Base-by-base conservation (phyloP, 176 grass and related monocot species). In the Musa acuminata region DNA sequence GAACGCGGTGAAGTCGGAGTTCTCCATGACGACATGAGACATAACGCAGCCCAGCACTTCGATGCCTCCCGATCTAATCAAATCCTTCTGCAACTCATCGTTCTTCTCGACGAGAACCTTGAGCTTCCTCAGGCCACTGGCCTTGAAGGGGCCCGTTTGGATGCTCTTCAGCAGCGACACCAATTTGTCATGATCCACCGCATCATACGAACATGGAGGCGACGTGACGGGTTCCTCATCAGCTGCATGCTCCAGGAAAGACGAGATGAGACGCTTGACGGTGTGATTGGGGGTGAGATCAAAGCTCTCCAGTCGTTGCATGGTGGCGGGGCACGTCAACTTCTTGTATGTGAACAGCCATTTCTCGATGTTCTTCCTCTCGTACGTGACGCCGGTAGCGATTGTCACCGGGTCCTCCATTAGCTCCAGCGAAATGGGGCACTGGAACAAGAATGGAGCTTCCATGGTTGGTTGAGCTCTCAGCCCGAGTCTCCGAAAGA, bases 391-490 rank as follows among this genome's bases (percentile, higher is more conserved):
- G 49, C 92, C 92, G 64, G 92, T 96, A 75, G 85, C 84, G 25
- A 96, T 69, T 4, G 83, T 96, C 51, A 96, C 87, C 49, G 92
- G 92, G 55, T 96, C 92, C 69, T 85, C 85, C 89, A 96, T 96
- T 59, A 96, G 83, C 69, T 96, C 92, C 89, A 96, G 82, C 64
- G 92, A 92, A 73, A 96, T 96, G 52, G 92, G 92, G 82, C 92
- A 96, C 49, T 84, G 76, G 77, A 89, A 89, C 53, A 92, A 74
- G 57, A 79, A 55, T 7, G 89, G 87, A 74, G 84, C 64, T 8
- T 88, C 87, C 73, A 59, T 75, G 25, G 25, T n/a, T 58, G 9
- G 52, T 60, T 43, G 35, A 43, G 4, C 35, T 43, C 35, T 43
- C 35, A 43, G 35, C 35, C 35, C 0, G 35, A 43, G 35, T 43